These are phyloP conservation scores for Babesia ovata DNA, from an alignment of 169 alveolate genomes.

Conservation along the genomic window DNA sequence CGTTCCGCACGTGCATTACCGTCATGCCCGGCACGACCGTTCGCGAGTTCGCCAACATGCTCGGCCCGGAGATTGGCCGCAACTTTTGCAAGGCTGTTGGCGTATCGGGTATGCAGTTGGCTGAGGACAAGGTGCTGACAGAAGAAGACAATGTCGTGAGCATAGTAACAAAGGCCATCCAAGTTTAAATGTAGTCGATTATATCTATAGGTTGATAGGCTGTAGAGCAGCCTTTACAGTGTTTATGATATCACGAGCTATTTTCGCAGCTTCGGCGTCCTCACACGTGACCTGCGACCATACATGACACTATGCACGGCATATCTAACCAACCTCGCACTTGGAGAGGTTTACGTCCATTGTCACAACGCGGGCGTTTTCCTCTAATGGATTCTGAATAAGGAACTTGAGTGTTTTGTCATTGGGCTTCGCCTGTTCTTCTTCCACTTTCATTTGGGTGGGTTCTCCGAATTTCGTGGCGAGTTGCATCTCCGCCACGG, in stretches of 20 bases:
- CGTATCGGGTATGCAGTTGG: constrained; percentile 72
- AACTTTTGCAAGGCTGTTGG: constrained; percentile 68
- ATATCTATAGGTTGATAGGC: constrained; percentile 23
- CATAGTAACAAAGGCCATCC: constrained; percentile 17
- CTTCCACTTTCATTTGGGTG: constrained; percentile 13
- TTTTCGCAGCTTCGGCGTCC: constrained; percentile 28
- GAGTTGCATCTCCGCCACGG: constrained; percentile 50
- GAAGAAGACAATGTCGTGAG: constrained; percentile 64
- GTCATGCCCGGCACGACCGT: constrained; percentile 71
- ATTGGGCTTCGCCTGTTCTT: constrained; percentile 10
- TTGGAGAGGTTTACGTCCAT: constrained; percentile 42
- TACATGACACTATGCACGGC: background rate
- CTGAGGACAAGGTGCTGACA: constrained; percentile 70
- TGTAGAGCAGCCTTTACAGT: constrained; percentile 26
- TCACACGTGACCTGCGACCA: constrained; percentile 40
- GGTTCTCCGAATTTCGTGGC: constrained; percentile 57
- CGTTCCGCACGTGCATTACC: constrained; percentile 75
- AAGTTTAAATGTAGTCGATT: background rate
- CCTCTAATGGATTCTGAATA: constrained; percentile 29
- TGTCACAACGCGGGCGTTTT: constrained; percentile 13
- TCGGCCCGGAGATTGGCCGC: constrained; percentile 64
- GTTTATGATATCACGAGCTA: constrained; percentile 12
- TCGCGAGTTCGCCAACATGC: constrained; percentile 56
- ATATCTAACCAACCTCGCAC: constrained; percentile 26
- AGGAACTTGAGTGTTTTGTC: constrained; percentile 15